Percentiles rank a stretch among this genome's conserved stretches.
These are phyloP conservation scores for Trichoderma citrinoviride DNA, from an alignment of 2,329 filamentous ascomycete species.

Conservation along the genomic window DNA sequence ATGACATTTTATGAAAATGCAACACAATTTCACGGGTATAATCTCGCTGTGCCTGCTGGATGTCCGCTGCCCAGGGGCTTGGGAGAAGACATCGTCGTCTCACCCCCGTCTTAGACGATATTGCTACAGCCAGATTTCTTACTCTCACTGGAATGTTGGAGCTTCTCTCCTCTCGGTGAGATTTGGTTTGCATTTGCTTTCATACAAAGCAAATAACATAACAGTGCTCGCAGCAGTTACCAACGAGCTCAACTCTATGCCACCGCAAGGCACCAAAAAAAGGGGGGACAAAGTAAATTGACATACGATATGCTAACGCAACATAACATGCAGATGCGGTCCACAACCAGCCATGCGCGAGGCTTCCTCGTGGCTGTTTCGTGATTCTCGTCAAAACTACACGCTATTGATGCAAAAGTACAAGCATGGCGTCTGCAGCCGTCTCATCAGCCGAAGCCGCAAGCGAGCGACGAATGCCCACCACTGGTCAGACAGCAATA, in stretches of 20 bases:
- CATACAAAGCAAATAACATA: no score
- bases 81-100: not conserved
- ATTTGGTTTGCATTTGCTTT: no score
- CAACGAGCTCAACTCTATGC: not conserved
- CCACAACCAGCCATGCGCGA: not conserved
- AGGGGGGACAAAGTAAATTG: not conserved
- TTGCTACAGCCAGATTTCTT: not conserved
- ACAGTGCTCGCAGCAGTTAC: not conserved
- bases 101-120: not conserved
- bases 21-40: not conserved
- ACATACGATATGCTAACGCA: not conserved
- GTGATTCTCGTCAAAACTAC: not conserved
- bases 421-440: not conserved
- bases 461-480: not conserved
- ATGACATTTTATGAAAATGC: not conserved
- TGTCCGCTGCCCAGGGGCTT: not conserved
- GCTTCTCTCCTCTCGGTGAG: not conserved
- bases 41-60: not conserved
- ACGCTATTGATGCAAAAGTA: not conserved
- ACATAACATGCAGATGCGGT: not conserved
- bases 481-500: not conserved
- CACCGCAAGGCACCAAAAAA: not conserved
- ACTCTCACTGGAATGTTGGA: no score
- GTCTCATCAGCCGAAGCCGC: constrained; percentile 1
- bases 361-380: not conserved